Evolutionary conservation across 2,329 filamentous ascomycete genomes (phyloP), one percentile per base, ranked within the genome.

Genomic region (Scytalidium lignicola): DNA sequence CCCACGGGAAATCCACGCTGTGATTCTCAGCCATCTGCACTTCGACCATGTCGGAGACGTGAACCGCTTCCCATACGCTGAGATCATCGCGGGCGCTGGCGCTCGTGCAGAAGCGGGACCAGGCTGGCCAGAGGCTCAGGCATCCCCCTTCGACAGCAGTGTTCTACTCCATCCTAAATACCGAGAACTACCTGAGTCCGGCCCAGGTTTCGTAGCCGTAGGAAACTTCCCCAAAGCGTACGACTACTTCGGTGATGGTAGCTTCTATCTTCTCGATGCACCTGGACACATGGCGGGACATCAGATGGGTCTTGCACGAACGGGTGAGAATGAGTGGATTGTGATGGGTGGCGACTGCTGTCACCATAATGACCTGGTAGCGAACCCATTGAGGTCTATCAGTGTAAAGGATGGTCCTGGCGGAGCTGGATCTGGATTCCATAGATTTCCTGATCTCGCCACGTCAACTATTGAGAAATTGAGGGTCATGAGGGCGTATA

Each of bases 11-110:
- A 46, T 58, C 17, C 47, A 54, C 22, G 39, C 42, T 41, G 53
- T 58, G 2, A 28, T 81, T 7, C 59, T 79, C 1, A 75, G 71
- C 54, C 79, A 82, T 51, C 68, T 77, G 0, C 78, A 82, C 55
- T 80, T 75, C 69, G 78, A 82, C 55, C 79, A 82, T 52, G 68
- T 75, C 29, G 79, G 78, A 15, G 78, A 75, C 3, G 74, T 77
- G 0, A 62, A 65, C 1, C 75, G 80, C 55, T 82, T 79, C 53
- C 51, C 67, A 0, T 60, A 65, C 10, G 67, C 75, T 0, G 65
- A 66, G 2, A 79, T 82, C 53, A 54, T 76, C 2, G 72, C 81
- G 8, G 79, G 79, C 0, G 64, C 67, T 3, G 74, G 74, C 10
- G 4, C 12, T 5, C 4, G 71, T 71, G 0, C 54, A 71, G 19